Conservation (phyloP, 805 yeast genomes). For the Yarrowia yakushimensis region DNA sequence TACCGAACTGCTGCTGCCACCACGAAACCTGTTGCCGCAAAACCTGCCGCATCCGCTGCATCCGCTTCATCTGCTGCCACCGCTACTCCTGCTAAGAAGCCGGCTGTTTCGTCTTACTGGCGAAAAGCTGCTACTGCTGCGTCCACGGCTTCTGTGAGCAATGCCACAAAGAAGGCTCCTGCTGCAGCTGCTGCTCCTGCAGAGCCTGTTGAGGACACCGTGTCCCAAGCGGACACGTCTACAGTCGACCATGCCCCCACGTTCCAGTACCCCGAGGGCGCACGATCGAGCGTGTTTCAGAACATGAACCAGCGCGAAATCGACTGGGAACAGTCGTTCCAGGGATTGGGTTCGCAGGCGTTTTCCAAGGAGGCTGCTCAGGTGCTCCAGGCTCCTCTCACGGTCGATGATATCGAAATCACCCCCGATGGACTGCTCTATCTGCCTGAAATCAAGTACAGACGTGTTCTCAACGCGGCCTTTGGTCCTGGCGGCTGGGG, state of each 20-base stretch:
- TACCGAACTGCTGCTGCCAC: constrained; percentile 3
- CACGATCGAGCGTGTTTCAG: background rate
- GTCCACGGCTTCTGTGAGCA: constrained; percentile 5
- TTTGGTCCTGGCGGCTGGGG: constrained; percentile 99
- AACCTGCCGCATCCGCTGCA: no score
- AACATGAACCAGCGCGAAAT: constrained; percentile 32
- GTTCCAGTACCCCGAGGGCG: background rate
- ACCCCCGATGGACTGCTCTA: constrained; percentile 93
- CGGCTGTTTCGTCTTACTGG: constrained; percentile 1
- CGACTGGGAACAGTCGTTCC: constrained; percentile 83
- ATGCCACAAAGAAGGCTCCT: background rate
- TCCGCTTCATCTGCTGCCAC: background rate
- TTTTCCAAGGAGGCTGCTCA: constrained; percentile 60
- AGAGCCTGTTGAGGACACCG: background rate
- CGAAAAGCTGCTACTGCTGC: constrained; percentile 1
- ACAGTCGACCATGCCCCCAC: background rate
- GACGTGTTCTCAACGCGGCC: constrained; percentile 81
- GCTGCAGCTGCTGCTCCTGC: background rate
- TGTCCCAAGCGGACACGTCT: background rate
- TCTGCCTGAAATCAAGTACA: constrained; percentile 91
- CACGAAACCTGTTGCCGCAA: no score
- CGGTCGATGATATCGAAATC: constrained; percentile 75
- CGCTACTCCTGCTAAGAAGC: background rate
- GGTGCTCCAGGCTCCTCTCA: constrained; percentile 60
- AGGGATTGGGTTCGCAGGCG: constrained; percentile 78